Base-by-base conservation (phyloP, 208 protist species). In the Strigomonas galati region DNA sequence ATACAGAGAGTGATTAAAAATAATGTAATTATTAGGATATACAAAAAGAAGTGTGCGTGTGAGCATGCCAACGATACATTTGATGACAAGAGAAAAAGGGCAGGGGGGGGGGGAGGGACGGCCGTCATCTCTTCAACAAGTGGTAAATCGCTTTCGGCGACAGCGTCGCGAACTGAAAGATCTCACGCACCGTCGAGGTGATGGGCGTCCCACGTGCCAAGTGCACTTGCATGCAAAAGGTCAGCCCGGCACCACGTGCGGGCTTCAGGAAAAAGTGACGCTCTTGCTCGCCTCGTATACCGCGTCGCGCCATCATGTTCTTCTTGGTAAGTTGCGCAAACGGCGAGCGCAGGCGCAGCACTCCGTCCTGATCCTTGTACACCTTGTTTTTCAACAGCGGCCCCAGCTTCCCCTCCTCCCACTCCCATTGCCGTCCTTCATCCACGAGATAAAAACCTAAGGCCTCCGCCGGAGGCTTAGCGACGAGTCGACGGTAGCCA, bases 301-400 rank as follows among this genome's bases (percentile, higher is more conserved):
- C 89, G 17, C 67, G 31, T 0, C 89, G 82, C 10, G 80, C 71
- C 5, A 89, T 71, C 65, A 87, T 76, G 43, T 88, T 91, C 58
- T 85, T 86, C 0, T 58, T 64, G 10, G 71, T 78, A 0, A 69
- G 59, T 3, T 58, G 15, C 53, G 71, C 75, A n/a, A 95, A 67
- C 0, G 85, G 89, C 0, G 89, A 95, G 28, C 64, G 72, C 51
- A 82, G 63, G 26, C 89, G 83, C 31, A 65, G 53, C n/a, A 95
- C 78, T 5, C 84, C 84, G 21, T 95, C 89, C 17, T 85, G 76
- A 57, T 95, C 89, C 44, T 79, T 72, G 66, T 91, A 91, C 9
- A 91, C 43, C 17, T 43, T 27, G 12, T 61, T 52, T 46, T 84
- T 82, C 35, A 94, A 67, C 12, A 67, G 59, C 1, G 60, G 43